phyloP scores from a whole-genome alignment of 306 rosid species.

The Dalbergia cultrata region DNA sequence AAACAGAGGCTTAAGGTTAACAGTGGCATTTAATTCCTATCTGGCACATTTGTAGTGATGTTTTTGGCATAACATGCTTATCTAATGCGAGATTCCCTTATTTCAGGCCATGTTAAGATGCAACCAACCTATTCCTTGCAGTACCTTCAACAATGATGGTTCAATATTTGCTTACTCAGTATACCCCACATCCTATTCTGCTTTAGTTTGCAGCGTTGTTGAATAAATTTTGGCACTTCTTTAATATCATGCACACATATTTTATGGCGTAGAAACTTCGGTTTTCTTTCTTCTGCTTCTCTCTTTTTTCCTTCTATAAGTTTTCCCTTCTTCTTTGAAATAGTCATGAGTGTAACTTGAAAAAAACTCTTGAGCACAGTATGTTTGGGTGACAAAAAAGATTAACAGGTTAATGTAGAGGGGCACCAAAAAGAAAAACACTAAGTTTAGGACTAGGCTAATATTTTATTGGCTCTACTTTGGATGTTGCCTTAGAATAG shows the following conservation, averaged over 20 bases:
- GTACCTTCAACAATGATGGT: conserved; percentile 90
- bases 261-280: neutral
- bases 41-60: conserved; percentile 13
- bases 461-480: neutral
- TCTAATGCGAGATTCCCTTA: conserved; percentile 36
- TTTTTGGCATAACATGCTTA: conserved; percentile 30
- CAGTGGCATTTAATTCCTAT: conserved; percentile 29
- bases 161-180: conserved; percentile 89
- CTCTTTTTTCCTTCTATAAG: neutral
- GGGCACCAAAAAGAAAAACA: neutral
- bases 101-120: conserved; percentile 92
- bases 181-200: conserved; percentile 41
- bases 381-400: neutral
- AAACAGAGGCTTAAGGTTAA: conserved; percentile 94
- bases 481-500: conserved; percentile 1
- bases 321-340: conserved; percentile 4
- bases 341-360: conserved; percentile 4
- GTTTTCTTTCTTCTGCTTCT: conserved; percentile 21
- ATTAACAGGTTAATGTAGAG: neutral
- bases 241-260: conserved; percentile 2
- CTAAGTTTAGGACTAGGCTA: neutral
- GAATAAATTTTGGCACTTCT: conserved; percentile 9
- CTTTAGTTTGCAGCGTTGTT: conserved; percentile 23
- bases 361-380: conserved; percentile 24
- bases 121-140: conserved; percentile 87